These are phyloP conservation scores for Fusarium guadeloupense DNA, from an alignment of 2,329 filamentous ascomycete species.

Conservation along the genomic window DNA sequence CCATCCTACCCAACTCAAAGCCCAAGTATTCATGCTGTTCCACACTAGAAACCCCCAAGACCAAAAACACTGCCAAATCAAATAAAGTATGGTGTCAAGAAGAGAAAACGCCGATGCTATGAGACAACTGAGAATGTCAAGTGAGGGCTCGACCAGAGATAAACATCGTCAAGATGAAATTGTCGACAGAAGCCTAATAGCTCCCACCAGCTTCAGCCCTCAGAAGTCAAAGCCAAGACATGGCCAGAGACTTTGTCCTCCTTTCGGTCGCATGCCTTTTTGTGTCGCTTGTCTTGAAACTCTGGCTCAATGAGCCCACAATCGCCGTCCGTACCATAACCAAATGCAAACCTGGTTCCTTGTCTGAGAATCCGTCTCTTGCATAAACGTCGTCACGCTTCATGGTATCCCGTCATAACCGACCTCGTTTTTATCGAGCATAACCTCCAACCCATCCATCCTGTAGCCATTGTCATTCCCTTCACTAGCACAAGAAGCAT, in stretches of 20 bases:
- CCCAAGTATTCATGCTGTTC: conserved; percentile 16
- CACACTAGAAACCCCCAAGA: neutral
- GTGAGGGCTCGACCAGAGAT: conserved; percentile 2
- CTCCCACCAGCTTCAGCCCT: conserved; percentile 16
- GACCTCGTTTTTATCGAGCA: neutral
- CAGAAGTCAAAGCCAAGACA: neutral
- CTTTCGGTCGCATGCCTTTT: conserved; percentile 14
- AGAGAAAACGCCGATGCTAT: conserved; percentile 43
- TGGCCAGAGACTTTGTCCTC: neutral
- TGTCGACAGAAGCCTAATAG: conserved; percentile 1
- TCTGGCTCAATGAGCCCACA: conserved; percentile 29
- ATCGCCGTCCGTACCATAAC: conserved; percentile 19
- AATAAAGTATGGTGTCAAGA: neutral
- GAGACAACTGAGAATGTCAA: conserved; percentile 29
- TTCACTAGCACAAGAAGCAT: conserved; percentile 13
- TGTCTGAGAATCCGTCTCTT: conserved; percentile 10
- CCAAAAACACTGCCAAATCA: neutral
- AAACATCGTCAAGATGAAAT: neutral
- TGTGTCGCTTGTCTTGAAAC: conserved; percentile 21
- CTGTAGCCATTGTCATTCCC: conserved; percentile 1
- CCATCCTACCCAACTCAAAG: neutral
- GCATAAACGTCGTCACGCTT: conserved; percentile 29
- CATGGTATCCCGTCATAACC: conserved; percentile 1
- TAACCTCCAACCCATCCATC: neutral
- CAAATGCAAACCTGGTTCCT: conserved; percentile 25